These are phyloP conservation scores for Tripidium arundinaceum DNA, from an alignment of 202 grass and related monocot genomes.

Conservation along the genomic window DNA sequence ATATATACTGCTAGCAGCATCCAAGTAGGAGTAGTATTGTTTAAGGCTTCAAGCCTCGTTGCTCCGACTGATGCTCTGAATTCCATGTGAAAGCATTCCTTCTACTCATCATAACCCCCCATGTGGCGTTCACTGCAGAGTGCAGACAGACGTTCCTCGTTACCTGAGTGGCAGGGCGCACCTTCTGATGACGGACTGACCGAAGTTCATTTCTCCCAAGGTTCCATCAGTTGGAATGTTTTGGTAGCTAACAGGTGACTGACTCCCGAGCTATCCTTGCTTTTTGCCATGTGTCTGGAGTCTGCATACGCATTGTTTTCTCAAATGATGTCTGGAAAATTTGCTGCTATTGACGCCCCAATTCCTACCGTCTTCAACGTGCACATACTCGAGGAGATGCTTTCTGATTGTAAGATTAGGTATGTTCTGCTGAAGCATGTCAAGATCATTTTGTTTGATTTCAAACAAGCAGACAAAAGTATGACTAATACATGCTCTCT, in stretches of 20 bases:
- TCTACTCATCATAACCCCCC: constrained; percentile 24
- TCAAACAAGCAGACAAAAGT: not conserved
- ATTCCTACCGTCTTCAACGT: not conserved
- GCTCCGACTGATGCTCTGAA: constrained; percentile 39
- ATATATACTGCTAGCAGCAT: not conserved
- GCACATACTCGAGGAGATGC: constrained; percentile 24
- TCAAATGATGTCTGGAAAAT: not conserved
- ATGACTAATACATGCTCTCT: not conserved
- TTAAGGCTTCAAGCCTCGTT: constrained; percentile 19
- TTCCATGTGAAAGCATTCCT: constrained; percentile 38
- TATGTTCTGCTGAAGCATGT: not conserved
- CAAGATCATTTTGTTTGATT: not conserved
- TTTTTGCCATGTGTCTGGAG: not conserved
- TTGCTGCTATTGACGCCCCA: not conserved
- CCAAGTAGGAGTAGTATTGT: constrained; percentile 8
- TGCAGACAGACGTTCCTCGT: constrained; percentile 35
- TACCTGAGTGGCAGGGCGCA: constrained; percentile 14
- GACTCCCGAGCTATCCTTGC: not conserved
- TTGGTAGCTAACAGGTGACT: constrained; percentile 30
- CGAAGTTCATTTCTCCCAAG: constrained; percentile 34
- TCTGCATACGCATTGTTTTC: not conserved
- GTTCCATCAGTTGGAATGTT: constrained; percentile 35
- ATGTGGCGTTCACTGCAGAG: constrained; percentile 24
- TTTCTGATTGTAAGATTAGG: constrained; percentile 20
- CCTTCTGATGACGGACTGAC: constrained; percentile 12